Conservation (phyloP, 306 rosid genomes). For the Quercus bicolor region DNA sequence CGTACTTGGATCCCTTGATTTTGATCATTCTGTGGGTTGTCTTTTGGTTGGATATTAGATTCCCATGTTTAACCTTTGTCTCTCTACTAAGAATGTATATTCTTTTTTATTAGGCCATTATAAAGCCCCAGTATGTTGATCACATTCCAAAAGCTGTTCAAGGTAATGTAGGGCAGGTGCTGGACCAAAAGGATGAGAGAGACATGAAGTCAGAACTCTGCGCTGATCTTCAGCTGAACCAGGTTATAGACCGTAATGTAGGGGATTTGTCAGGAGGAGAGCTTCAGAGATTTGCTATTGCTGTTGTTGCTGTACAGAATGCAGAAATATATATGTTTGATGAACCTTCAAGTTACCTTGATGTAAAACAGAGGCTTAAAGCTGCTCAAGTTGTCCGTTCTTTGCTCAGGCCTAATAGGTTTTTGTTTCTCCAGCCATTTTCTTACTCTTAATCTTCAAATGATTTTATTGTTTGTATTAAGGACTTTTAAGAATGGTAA, state of each 20-base stretch:
- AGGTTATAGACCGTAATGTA: slow-evolving; percentile 91
- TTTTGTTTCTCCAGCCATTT: slow-evolving; percentile 11
- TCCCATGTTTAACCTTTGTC: neutral
- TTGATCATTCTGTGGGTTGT: neutral
- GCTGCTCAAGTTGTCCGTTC: slow-evolving; percentile 94
- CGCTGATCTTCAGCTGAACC: slow-evolving; percentile 81
- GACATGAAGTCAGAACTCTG: slow-evolving; percentile 66
- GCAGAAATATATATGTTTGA: slow-evolving; percentile 99
- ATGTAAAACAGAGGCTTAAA: slow-evolving; percentile 94
- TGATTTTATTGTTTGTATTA: neutral
- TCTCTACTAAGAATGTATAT: neutral
- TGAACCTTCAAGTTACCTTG: slow-evolving; percentile 98
- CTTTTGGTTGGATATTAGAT: neutral
- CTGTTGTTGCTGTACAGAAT: slow-evolving; percentile 87
- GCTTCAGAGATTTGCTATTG: slow-evolving; percentile 98
- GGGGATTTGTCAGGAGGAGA: slow-evolving; percentile 98
- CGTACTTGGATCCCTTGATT: neutral
- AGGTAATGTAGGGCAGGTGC: slow-evolving; percentile 95
- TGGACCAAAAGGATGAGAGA: slow-evolving; percentile 85
- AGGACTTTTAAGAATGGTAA: slow-evolving; percentile 4
- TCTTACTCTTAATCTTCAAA: neutral
- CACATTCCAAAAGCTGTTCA: slow-evolving; percentile 97
- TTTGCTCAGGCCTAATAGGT: slow-evolving; percentile 91
- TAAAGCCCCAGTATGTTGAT: slow-evolving; percentile 98
- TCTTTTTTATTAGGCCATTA: slow-evolving; percentile 59